phyloP scores from a whole-genome alignment of 2,329 filamentous ascomycete species.

The Zymoseptoria brevis region DNA sequence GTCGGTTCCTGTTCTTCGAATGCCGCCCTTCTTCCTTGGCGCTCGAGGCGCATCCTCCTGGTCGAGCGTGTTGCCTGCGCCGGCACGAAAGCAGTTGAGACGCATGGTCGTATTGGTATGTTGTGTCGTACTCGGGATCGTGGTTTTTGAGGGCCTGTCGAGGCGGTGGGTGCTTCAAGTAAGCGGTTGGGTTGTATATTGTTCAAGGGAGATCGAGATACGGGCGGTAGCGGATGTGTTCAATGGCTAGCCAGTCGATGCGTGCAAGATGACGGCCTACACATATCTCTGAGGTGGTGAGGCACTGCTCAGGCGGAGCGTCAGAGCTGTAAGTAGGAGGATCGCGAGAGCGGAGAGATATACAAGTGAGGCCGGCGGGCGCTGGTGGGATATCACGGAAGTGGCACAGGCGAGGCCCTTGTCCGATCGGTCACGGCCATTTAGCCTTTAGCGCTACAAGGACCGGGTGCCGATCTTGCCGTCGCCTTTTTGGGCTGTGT shows the following conservation, averaged over 20 bases:
- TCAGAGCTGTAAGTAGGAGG: neutral
- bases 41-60: constrained; percentile 15
- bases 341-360: neutral
- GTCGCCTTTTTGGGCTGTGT: neutral
- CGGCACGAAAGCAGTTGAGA: constrained; percentile 24
- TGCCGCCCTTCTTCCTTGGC: constrained; percentile 14
- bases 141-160: neutral
- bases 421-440: neutral
- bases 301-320: neutral
- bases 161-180: neutral
- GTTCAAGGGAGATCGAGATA: neutral
- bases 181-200: neutral
- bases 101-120: constrained; percentile 16
- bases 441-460: neutral
- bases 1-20: constrained; percentile 19
- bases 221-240: neutral
- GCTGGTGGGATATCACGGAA: neutral
- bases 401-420: neutral
- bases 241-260: neutral
- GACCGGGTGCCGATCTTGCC: neutral
- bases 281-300: neutral
- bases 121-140: neutral
- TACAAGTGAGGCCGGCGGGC: neutral
- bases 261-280: neutral
- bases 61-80: constrained; percentile 10